Evolutionary conservation across 2,329 filamentous ascomycete genomes (phyloP).

Genomic region (Aspergillus fructus): DNA sequence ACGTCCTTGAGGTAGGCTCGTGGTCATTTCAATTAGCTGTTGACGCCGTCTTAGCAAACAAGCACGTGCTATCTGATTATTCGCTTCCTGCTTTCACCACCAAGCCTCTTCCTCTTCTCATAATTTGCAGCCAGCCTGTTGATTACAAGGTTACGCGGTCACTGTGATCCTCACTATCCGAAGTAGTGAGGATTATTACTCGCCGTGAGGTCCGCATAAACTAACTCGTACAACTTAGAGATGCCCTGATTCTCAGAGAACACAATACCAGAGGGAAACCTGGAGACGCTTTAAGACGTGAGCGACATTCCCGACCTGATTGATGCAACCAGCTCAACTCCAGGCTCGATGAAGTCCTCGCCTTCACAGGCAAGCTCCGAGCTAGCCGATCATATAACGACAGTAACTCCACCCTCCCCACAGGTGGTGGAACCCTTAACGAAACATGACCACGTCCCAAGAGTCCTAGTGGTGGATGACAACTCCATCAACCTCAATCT

Average conservation of each 20-base stretch:
- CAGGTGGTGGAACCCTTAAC: neutral
- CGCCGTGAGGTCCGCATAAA: constrained; percentile 44
- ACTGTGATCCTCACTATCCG: constrained; percentile 30
- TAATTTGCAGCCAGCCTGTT: constrained; percentile 36
- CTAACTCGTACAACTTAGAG: constrained; percentile 37
- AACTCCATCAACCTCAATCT: constrained; percentile 48
- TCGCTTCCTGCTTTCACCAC: constrained; percentile 16
- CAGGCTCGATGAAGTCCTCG: neutral
- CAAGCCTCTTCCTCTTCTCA: constrained; percentile 31
- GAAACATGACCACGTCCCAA: constrained; percentile 18
- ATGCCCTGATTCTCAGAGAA: constrained; percentile 23
- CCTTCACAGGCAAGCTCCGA: constrained; percentile 10
- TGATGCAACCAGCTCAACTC: neutral
- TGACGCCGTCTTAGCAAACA: constrained; percentile 38
- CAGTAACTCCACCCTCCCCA: constrained; percentile 8
- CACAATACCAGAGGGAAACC: neutral
- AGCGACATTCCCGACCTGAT: constrained; percentile 9
- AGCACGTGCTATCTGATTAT: constrained; percentile 26
- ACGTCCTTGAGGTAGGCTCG: constrained; percentile 33
- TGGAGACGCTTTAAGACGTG: neutral
- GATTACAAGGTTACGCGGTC: constrained; percentile 32
- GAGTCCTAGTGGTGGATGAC: constrained; percentile 47
- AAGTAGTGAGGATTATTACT: constrained; percentile 38
- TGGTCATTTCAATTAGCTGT: constrained; percentile 27
- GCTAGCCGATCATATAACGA: constrained; percentile 6